phyloP scores from a whole-genome alignment of 257 asterid species.

The Rhazya stricta region DNA sequence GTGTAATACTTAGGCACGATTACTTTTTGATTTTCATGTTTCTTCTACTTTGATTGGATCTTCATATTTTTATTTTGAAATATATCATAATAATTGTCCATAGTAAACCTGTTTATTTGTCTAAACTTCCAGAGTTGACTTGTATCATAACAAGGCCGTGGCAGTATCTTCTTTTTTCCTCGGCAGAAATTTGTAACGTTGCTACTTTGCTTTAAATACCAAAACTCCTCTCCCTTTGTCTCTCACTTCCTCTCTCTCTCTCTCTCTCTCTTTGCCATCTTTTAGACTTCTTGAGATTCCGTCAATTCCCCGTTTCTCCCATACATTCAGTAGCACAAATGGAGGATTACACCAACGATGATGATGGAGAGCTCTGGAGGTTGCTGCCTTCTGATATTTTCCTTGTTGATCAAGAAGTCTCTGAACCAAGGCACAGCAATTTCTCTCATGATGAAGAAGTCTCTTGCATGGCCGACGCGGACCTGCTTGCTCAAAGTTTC shows the following conservation, averaged over 20 bases:
- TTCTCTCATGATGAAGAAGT: neutral
- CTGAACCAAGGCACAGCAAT: neutral
- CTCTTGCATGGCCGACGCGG: neutral
- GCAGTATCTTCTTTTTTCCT: too few relatives aligned
- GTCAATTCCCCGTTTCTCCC: neutral
- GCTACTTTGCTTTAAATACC: neutral
- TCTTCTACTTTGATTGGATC: too few relatives aligned
- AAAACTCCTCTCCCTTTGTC: neutral
- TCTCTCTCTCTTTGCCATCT: neutral
- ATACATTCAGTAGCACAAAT: neutral
- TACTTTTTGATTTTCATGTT: too few relatives aligned
- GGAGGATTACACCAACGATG: neutral
- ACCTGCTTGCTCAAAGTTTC: neutral
- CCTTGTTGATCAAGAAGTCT: neutral
- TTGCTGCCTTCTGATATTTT: conserved; percentile 14
- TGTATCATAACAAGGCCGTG: too few relatives aligned
- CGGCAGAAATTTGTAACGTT: neutral
- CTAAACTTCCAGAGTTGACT: too few relatives aligned
- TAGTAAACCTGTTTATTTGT: too few relatives aligned
- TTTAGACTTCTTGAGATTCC: neutral
- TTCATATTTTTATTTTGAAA: too few relatives aligned
- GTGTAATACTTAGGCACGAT: too few relatives aligned
- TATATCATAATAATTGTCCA: too few relatives aligned
- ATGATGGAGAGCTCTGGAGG: conserved; percentile 9
- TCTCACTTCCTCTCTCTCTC: neutral